phyloP scores from a whole-genome alignment of 2,329 filamentous ascomycete species.

The Calonectria pseudoreteaudii region DNA sequence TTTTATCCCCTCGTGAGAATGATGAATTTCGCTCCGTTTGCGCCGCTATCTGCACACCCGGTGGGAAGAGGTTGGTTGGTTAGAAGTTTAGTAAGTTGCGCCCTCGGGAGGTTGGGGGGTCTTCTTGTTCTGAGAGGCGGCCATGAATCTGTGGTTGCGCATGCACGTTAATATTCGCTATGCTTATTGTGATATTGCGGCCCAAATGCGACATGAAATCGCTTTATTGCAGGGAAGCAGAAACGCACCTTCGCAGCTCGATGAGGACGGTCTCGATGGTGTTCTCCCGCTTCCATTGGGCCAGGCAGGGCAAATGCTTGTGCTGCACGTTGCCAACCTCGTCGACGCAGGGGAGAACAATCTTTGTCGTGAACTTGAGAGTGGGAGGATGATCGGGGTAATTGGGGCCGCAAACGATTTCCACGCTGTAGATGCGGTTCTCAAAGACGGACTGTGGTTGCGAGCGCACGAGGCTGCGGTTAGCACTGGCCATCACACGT shows the following conservation, averaged over 20 bases:
- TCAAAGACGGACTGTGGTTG: constrained; percentile 84
- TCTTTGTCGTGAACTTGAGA: constrained; percentile 91
- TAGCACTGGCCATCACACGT: constrained; percentile 6
- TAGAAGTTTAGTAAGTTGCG: constrained; percentile 58
- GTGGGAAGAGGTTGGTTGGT: not conserved
- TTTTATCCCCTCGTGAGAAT: constrained; percentile 14
- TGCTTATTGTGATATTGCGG: no score
- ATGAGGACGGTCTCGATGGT: constrained; percentile 96
- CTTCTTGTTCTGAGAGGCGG: constrained; percentile 91
- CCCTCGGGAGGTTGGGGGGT: constrained; percentile 93
- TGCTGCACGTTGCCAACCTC: constrained; percentile 87
- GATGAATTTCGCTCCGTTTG: constrained; percentile 15
- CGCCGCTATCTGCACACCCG: not conserved
- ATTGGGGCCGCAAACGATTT: constrained; percentile 90
- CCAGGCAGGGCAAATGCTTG: constrained; percentile 83
- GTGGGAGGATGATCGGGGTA: constrained; percentile 92
- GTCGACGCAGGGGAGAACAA: constrained; percentile 97
- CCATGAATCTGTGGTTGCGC: constrained; percentile 80
- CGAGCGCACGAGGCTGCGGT: constrained; percentile 22
- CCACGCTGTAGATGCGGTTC: constrained; percentile 98
- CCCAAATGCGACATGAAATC: no score
- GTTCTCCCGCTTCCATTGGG: constrained; percentile 91
- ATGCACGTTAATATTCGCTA: not conserved
- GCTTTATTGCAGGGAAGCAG: not conserved
- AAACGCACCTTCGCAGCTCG: constrained; percentile 79